These are phyloP conservation scores for Huntiella decipiens DNA, from an alignment of 2,329 filamentous ascomycete species.

Conservation along the genomic window DNA sequence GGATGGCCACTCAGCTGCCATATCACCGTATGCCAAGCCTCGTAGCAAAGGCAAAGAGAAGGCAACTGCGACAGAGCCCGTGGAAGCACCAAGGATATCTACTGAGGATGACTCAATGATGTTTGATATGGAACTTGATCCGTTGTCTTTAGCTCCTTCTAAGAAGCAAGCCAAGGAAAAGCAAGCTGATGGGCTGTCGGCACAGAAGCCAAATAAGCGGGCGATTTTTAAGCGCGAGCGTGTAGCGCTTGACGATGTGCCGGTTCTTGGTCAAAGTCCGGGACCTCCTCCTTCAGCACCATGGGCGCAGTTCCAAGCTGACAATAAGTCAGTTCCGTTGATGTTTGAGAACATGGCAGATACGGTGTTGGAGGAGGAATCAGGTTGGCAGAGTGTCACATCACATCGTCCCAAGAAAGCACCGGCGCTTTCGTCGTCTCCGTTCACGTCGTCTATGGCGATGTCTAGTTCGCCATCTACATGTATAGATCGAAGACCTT, in stretches of 20 bases:
- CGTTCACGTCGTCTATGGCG: not conserved
- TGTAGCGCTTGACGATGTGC: not conserved
- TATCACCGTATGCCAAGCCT: slow-evolving; percentile 22
- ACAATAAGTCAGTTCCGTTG: not conserved
- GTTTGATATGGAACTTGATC: slow-evolving; percentile 11
- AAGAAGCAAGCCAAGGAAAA: not conserved
- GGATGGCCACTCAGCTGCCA: not conserved
- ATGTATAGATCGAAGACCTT: not conserved
- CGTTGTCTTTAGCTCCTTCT: not conserved
- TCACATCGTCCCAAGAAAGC: slow-evolving; percentile 1
- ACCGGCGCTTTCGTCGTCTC: not conserved
- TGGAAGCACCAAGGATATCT: not conserved
- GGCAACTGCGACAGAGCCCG: not conserved
- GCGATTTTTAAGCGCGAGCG: not conserved
- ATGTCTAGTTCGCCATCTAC: not conserved
- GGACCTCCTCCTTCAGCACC: slow-evolving; percentile 2
- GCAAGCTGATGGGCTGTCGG: not conserved
- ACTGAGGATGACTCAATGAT: slow-evolving; percentile 6
- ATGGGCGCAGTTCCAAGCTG: slow-evolving; percentile 4
- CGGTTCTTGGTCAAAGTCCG: not conserved
- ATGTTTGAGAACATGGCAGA: slow-evolving; percentile 10
- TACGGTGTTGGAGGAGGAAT: not conserved
- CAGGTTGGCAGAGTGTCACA: slow-evolving; percentile 10
- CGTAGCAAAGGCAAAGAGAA: slow-evolving; percentile 27
- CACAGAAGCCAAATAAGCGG: not conserved